Conservation (phyloP, 805 yeast genomes). For the Metschnikowia sp. region DNA sequence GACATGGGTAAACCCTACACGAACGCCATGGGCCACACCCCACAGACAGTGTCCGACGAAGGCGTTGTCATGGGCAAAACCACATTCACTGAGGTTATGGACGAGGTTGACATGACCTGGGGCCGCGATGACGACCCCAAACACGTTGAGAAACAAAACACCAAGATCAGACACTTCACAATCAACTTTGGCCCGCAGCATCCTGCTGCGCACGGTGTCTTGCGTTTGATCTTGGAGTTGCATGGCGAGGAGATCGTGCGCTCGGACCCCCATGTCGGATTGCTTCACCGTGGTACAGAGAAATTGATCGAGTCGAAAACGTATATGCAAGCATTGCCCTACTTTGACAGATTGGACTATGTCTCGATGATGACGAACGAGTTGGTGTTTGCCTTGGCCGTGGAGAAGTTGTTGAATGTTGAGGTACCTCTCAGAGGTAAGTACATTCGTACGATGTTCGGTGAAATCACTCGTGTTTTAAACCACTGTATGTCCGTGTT, state of each 20-base stretch:
- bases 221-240: constrained; percentile 78
- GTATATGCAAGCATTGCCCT: constrained; percentile 83
- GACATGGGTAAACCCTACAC: constrained; percentile 31
- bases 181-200: constrained; percentile 92
- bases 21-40: constrained; percentile 38
- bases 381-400: constrained; percentile 78
- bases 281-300: constrained; percentile 86
- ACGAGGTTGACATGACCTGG: constrained; percentile 45
- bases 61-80: constrained; percentile 38
- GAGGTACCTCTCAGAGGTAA: constrained; percentile 84
- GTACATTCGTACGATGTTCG: constrained; percentile 80
- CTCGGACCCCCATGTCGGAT: constrained; percentile 85
- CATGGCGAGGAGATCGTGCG: constrained; percentile 87
- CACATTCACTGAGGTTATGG: constrained; percentile 43
- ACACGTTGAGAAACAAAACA: constrained; percentile 40
- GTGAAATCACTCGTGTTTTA: constrained; percentile 79
- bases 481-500: constrained; percentile 85
- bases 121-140: constrained; percentile 42
- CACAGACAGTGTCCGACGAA: constrained; percentile 33
- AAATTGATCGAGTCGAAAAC: constrained; percentile 84
- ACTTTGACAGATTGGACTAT: constrained; percentile 83
- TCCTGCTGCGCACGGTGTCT: constrained; percentile 93
- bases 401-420: constrained; percentile 77
- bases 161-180: constrained; percentile 79
- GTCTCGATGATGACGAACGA: constrained; percentile 90